phyloP scores from a whole-genome alignment of 345 rosid genomes.

The Camelina sativa region DNA sequence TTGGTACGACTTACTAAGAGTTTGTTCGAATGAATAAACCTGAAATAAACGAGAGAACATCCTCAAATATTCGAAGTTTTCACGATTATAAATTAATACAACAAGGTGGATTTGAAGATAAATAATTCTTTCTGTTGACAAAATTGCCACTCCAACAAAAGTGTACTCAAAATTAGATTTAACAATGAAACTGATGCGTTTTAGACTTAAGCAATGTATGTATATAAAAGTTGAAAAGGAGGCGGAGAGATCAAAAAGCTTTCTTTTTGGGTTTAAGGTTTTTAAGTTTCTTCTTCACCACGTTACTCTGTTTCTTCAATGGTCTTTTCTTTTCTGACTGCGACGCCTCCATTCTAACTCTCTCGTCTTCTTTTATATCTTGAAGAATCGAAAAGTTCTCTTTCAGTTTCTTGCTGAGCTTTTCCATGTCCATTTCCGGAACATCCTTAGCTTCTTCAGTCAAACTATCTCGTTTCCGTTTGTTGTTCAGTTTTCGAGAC shows the following conservation, averaged over 20 bases:
- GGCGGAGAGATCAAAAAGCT: neutral
- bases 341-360: slow-evolving; percentile 50
- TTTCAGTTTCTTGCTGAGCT: slow-evolving; percentile 57
- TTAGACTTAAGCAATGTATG: neutral
- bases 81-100: no score
- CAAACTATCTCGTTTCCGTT: slow-evolving; percentile 55
- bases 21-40: neutral
- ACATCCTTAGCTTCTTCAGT: slow-evolving; percentile 26
- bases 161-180: neutral
- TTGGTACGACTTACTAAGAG: neutral
- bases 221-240: neutral
- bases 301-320: slow-evolving; percentile 45
- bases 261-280: slow-evolving; percentile 42
- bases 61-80: no score
- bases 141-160: neutral
- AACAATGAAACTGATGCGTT: neutral
- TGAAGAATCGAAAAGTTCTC: slow-evolving; percentile 59
- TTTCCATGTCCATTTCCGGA: slow-evolving; percentile 48
- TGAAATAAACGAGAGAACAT: neutral
- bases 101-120: no score
- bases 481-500: slow-evolving; percentile 52
- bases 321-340: slow-evolving; percentile 52
- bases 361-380: slow-evolving; percentile 66
- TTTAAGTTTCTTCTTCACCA: slow-evolving; percentile 47
- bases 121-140: neutral